phyloP scores from a whole-genome alignment of 768 basidiomycete species.

The Hericium rajendrae region DNA sequence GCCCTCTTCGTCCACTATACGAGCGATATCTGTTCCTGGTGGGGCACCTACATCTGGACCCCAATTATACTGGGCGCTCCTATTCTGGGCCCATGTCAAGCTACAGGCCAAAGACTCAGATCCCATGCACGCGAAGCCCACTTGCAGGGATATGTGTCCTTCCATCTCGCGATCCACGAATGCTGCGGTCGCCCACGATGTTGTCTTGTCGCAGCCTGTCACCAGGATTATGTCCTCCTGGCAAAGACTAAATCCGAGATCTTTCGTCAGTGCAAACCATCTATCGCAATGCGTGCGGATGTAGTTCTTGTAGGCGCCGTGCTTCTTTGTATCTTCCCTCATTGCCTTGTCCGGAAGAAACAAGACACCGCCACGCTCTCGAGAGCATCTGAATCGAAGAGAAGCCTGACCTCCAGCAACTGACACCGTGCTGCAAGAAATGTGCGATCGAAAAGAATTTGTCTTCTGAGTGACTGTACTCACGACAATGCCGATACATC shows the following conservation, averaged over 20 bases:
- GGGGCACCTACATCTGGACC: not conserved
- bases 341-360: not conserved
- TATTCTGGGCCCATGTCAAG: slow-evolving; percentile 1
- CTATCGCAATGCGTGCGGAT: slow-evolving; percentile 10
- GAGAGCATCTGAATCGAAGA: slow-evolving; percentile 1
- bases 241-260: not conserved
- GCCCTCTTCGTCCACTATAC: not conserved
- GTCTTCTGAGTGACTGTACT: too few species aligned
- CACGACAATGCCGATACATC: not conserved
- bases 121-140: not conserved
- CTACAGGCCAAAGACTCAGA: slow-evolving; percentile 3
- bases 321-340: not conserved
- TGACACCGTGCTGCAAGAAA: not conserved
- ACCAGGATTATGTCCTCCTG: slow-evolving; percentile 12
- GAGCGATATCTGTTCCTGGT: not conserved
- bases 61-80: not conserved
- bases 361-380: slow-evolving; percentile 8
- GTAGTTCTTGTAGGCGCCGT: slow-evolving; percentile 5
- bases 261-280: slow-evolving; percentile 3
- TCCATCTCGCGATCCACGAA: slow-evolving; percentile 3
- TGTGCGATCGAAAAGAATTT: not conserved
- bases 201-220: slow-evolving; percentile 12
- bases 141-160: not conserved
- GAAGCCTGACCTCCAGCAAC: not conserved
- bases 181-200: slow-evolving; percentile 12